Evolutionary conservation across 1,284 basidiomycete species (phyloP).

Genomic region (Austropuccinia psidii): DNA sequence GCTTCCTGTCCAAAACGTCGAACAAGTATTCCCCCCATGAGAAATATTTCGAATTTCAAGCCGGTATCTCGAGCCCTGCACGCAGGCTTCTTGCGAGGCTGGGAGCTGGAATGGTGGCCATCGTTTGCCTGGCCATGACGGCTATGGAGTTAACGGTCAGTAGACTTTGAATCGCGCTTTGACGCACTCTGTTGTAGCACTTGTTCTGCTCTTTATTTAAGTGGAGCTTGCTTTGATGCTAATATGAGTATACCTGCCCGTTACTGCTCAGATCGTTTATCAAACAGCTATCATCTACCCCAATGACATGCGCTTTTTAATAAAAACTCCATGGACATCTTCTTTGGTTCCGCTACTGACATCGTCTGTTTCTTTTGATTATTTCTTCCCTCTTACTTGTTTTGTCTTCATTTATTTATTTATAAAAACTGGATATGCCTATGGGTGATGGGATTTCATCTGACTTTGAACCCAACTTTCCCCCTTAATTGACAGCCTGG

Average conservation of each 20-base stretch:
- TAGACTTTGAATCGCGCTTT: background rate
- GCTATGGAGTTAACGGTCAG: conserved; percentile 27
- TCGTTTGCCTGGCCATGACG: conserved; percentile 24
- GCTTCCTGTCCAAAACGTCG: conserved; percentile 26
- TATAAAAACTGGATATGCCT: too few species aligned
- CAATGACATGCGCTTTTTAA: background rate
- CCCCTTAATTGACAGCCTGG: conserved; percentile 9
- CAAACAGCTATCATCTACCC: conserved; percentile 21
- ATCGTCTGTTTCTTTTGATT: conserved; percentile 9
- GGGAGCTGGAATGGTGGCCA: conserved; percentile 17
- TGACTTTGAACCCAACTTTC: background rate
- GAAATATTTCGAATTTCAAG: conserved; percentile 11
- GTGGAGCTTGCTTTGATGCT: too few species aligned
- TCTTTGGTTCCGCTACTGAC: conserved; percentile 23
- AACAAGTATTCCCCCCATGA: background rate
- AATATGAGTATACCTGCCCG: background rate
- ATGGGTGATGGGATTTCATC: too few species aligned
- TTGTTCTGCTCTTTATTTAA: too few species aligned
- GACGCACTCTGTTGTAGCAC: too few species aligned
- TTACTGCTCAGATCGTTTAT: conserved; percentile 19
- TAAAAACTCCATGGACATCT: conserved; percentile 25
- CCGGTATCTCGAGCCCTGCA: background rate
- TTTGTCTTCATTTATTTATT: background rate
- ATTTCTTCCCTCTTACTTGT: background rate
- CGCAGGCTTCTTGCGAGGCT: background rate